Base-by-base conservation (phyloP, 2,329 filamentous ascomycete species). In the Fusarium nematophilum region DNA sequence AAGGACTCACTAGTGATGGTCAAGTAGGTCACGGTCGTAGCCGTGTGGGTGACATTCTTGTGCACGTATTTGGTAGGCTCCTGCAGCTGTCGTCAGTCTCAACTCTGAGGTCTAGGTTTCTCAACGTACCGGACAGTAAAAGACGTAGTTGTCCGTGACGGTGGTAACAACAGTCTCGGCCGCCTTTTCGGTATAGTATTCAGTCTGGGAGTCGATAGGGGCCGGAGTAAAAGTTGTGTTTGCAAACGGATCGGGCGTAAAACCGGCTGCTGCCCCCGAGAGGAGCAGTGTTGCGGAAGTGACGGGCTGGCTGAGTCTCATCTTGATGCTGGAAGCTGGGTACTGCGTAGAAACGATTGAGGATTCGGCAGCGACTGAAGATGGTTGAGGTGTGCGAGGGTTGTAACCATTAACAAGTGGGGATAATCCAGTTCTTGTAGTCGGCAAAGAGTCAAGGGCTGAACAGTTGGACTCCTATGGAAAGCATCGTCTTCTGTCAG, bases 31-130 rank as follows among this genome's bases (percentile, higher is more conserved):
- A 73, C 70, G 58, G 70, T 59, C 15, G 75, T 79, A 55, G 74
- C 78, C 23, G 77, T 81, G 67, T 79, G 79, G 43, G 80, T 81
- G 47, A 75, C 70, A 55, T 76, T 76, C 51, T 74, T 72, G 66
- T 74, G 73, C 26, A 75, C 66, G 53, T 79, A 74, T 45, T 74
- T 77, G 11, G 67, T 71, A 8, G 68, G 66, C 15, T 57, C 51
- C 67, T 73, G 23, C 31, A 38, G 29, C 6, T 2, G n/a, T 2
- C 48, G 11, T 60, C n/a, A 57, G 51, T 29, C 8, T 26, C 15
- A 13, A 17, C 14, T 2, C 9, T 11, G 3, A 15, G 3, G 13
- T 15, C 9, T 8, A 4, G 9, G 8, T 0, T 7, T 1, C 10
- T 25, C 23, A 36, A 72, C 75, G 65, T 72, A 79, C 77, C 13